phyloP scores from a whole-genome alignment of 805 yeast genomes.

The Candida lessepsii region DNA sequence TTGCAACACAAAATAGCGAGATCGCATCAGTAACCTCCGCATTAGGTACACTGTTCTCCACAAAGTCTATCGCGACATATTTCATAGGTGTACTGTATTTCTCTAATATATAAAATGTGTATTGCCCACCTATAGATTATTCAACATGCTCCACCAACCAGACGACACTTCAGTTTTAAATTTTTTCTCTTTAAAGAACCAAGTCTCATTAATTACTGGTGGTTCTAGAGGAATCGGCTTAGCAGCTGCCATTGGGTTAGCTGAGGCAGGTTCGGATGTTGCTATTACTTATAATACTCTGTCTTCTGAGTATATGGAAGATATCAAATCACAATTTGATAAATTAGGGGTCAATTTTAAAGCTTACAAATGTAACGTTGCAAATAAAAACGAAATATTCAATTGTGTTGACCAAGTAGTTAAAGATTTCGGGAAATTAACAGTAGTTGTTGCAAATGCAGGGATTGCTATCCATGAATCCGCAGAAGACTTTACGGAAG shows the following conservation, averaged over 20 bases:
- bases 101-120: not conserved
- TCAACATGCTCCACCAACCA: conserved; percentile 16
- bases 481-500: conserved; percentile 34
- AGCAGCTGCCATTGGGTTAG: conserved; percentile 44
- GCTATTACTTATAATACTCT: conserved; percentile 31
- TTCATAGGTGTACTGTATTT: not conserved
- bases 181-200: conserved; percentile 38
- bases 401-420: conserved; percentile 29
- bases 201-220: conserved; percentile 43
- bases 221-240: conserved; percentile 48
- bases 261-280: conserved; percentile 41
- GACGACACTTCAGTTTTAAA: conserved; percentile 26
- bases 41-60: not conserved
- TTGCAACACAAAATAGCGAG: not conserved
- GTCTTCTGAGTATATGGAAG: conserved; percentile 12
- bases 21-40: not conserved
- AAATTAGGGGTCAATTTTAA: conserved; percentile 18
- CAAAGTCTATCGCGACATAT: not conserved
- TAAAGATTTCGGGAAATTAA: conserved; percentile 36
- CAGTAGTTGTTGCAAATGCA: conserved; percentile 45
- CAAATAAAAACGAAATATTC: conserved; percentile 32
- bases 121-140: not conserved
- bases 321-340: conserved; percentile 11
- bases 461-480: conserved; percentile 40
- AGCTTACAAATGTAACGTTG: conserved; percentile 45